These are phyloP conservation scores for Zoysia pacifica DNA, from an alignment of 176 grass and related monocot genomes.

Conservation along the genomic window DNA sequence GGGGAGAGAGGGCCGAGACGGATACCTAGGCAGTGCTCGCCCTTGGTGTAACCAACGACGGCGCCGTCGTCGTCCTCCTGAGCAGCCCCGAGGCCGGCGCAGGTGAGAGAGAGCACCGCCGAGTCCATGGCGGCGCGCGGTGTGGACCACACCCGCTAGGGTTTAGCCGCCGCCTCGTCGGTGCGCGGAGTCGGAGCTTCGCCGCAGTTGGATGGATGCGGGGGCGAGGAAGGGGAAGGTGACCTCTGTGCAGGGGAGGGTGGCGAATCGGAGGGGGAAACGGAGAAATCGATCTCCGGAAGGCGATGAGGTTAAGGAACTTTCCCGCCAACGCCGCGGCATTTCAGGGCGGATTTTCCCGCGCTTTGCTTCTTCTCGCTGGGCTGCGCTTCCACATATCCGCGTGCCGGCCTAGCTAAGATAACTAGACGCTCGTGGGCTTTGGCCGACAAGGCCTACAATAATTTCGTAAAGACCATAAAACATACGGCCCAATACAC, in stretches of 20 bases:
- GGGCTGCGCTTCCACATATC: background rate
- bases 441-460: too few species aligned
- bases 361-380: constrained; percentile 10
- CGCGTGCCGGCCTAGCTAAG: background rate
- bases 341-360: constrained; percentile 22
- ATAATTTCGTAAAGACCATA: too few species aligned
- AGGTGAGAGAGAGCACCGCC: constrained; percentile 60
- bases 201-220: constrained; percentile 4
- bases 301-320: constrained; percentile 22
- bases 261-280: background rate
- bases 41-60: constrained; percentile 63
- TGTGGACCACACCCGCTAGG: constrained; percentile 8
- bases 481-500: too few species aligned
- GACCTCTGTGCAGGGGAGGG: background rate
- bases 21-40: constrained; percentile 74
- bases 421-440: background rate
- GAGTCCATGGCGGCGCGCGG: constrained; percentile 54
- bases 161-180: constrained; percentile 20
- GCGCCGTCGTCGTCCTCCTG: constrained; percentile 60
- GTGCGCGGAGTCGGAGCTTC: background rate
- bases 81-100: constrained; percentile 44
- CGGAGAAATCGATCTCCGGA: constrained; percentile 13
- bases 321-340: constrained; percentile 46
- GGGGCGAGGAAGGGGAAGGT: background rate
- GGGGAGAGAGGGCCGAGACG: background rate